These are phyloP conservation scores for Lablab purpureus DNA, from an alignment of 306 rosid species.

Conservation along the genomic window DNA sequence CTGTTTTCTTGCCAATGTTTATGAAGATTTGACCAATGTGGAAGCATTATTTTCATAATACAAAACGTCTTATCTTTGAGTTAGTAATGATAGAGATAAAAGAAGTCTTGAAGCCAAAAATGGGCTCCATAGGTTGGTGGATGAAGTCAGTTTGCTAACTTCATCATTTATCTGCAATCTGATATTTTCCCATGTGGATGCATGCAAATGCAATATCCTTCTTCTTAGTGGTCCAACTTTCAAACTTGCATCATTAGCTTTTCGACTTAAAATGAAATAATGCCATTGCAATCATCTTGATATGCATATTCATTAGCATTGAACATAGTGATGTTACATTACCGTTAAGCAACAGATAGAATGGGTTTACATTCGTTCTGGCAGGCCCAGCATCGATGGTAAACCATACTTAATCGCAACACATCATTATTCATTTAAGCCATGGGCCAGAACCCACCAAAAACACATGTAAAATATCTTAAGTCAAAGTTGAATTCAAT, in stretches of 20 bases:
- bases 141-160: conserved; percentile 58
- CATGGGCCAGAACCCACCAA: not conserved
- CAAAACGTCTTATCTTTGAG: conserved; percentile 69
- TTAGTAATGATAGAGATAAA: conserved; percentile 67
- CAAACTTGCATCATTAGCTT: conserved; percentile 23
- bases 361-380: conserved; percentile 66
- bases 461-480: not conserved
- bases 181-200: conserved; percentile 1
- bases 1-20: conserved; percentile 1
- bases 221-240: conserved; percentile 14
- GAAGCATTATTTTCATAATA: conserved; percentile 77
- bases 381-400: conserved; percentile 58
- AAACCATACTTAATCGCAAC: not conserved
- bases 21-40: conserved; percentile 71
- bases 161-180: not conserved
- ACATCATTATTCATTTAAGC: not conserved
- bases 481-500: conserved; percentile 12
- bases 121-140: conserved; percentile 63
- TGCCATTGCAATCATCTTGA: conserved; percentile 27
- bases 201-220: not conserved
- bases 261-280: conserved; percentile 29
- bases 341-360: conserved; percentile 55
- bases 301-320: conserved; percentile 46
- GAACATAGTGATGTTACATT: conserved; percentile 62
- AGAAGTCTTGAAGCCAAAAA: conserved; percentile 65